These are phyloP conservation scores for Saturnispora halmiae DNA, from an alignment of 805 yeast species.

Conservation along the genomic window DNA sequence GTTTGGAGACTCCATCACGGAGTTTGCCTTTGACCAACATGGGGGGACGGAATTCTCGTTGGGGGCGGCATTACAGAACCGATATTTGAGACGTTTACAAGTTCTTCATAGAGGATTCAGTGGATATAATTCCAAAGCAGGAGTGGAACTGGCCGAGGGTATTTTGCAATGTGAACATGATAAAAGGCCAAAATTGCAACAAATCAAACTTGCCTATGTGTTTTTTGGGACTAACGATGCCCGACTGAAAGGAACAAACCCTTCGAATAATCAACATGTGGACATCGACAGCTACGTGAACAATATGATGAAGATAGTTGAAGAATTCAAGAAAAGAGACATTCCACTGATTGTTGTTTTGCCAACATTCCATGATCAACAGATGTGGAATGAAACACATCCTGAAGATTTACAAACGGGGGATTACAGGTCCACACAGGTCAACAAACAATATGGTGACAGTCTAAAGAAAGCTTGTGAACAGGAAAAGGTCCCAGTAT, in stretches of 20 bases:
- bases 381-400: conserved; percentile 29
- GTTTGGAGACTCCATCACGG: conserved; percentile 33
- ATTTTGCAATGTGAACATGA: conserved; percentile 43
- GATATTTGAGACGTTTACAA: conserved; percentile 56
- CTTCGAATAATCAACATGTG: conserved; percentile 35
- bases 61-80: conserved; percentile 26
- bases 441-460: conserved; percentile 41
- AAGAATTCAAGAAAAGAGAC: conserved; percentile 31
- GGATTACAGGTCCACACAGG: conserved; percentile 37
- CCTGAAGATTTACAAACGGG: conserved; percentile 33
- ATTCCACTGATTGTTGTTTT: conserved; percentile 52
- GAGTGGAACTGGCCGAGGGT: conserved; percentile 38
- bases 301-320: conserved; percentile 40
- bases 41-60: conserved; percentile 22
- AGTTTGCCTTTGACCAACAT: conserved; percentile 22
- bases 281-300: conserved; percentile 38
- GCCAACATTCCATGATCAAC: conserved; percentile 49
- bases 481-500: conserved; percentile 42
- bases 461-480: conserved; percentile 39
- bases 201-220: conserved; percentile 38
- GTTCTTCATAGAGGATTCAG: conserved; percentile 64
- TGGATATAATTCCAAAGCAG: conserved; percentile 69
- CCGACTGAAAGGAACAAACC: conserved; percentile 25
- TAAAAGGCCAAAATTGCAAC: conserved; percentile 21
- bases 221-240: conserved; percentile 82